Conservation (phyloP, 2,329 filamentous ascomycete genomes). For the Madurella fahalii region DNA sequence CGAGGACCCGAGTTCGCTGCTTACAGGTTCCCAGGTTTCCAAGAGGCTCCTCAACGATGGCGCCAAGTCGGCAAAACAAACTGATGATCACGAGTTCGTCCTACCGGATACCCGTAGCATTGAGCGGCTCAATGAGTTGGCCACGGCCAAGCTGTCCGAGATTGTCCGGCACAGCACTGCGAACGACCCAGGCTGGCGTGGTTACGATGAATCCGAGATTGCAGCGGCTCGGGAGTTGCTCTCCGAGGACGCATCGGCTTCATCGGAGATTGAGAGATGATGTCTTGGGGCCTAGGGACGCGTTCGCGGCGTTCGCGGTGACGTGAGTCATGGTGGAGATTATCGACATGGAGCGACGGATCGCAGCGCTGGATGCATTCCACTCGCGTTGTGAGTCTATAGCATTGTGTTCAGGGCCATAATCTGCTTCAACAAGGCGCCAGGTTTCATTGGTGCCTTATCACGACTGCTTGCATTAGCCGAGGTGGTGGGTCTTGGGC, state of each 20-base stretch:
- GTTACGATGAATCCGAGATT: slow-evolving; percentile 68
- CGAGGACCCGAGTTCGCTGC: slow-evolving; percentile 12
- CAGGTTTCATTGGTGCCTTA: slow-evolving; percentile 29
- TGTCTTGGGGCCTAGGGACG: slow-evolving; percentile 26
- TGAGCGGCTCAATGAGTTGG: slow-evolving; percentile 65
- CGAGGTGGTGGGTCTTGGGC: slow-evolving; percentile 33
- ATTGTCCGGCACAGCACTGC: slow-evolving; percentile 63
- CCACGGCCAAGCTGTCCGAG: slow-evolving; percentile 70
- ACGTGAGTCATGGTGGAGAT: slow-evolving; percentile 20
- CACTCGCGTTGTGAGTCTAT: slow-evolving; percentile 2
- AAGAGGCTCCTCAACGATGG: slow-evolving; percentile 45
- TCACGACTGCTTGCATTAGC: slow-evolving; percentile 20
- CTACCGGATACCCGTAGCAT: slow-evolving; percentile 56
- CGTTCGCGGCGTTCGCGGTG: slow-evolving; percentile 23
- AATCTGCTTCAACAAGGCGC: slow-evolving; percentile 7
- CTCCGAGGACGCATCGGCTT: slow-evolving; percentile 45
- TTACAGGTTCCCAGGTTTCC: slow-evolving; percentile 41
- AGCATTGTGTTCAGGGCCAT: slow-evolving; percentile 7
- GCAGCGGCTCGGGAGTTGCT: slow-evolving; percentile 66
- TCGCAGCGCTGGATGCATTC: background rate
- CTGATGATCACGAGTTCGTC: slow-evolving; percentile 47
- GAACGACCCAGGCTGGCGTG: slow-evolving; percentile 64
- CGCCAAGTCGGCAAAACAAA: slow-evolving; percentile 40
- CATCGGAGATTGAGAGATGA: slow-evolving; percentile 42
- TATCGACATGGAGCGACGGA: slow-evolving; percentile 3